phyloP scores from a whole-genome alignment of 805 yeast species.

The Candida ipomoeae region DNA sequence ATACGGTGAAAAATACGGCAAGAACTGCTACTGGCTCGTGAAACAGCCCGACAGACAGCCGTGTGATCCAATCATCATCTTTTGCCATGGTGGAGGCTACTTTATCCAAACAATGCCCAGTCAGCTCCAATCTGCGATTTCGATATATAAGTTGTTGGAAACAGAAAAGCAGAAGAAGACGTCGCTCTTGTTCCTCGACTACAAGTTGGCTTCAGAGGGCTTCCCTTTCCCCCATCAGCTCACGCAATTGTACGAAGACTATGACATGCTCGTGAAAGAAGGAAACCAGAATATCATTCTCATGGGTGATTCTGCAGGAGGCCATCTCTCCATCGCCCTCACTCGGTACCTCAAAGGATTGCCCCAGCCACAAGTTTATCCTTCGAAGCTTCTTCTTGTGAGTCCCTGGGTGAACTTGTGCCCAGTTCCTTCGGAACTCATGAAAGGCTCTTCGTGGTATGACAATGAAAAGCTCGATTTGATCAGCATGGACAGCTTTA shows the following conservation, averaged over 20 bases:
- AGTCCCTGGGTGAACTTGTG: slow-evolving; percentile 38
- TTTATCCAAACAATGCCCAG: slow-evolving; percentile 26
- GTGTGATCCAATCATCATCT: slow-evolving; percentile 30
- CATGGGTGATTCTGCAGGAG: slow-evolving; percentile 44
- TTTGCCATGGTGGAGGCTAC: slow-evolving; percentile 40
- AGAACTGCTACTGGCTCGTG: slow-evolving; percentile 32
- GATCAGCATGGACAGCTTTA: slow-evolving; percentile 12
- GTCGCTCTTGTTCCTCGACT: slow-evolving; percentile 30
- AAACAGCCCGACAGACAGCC: slow-evolving; percentile 23
- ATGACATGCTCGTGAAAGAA: slow-evolving; percentile 18
- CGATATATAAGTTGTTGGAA: slow-evolving; percentile 27
- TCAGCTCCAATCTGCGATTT: slow-evolving; percentile 29
- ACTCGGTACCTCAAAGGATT: slow-evolving; percentile 24
- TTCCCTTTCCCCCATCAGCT: slow-evolving; percentile 31
- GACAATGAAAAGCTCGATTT: slow-evolving; percentile 23
- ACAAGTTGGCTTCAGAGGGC: slow-evolving; percentile 29
- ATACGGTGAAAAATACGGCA: slow-evolving; percentile 31
- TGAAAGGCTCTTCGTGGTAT: slow-evolving; percentile 32
- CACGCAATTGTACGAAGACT: slow-evolving; percentile 27
- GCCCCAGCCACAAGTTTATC: slow-evolving; percentile 18
- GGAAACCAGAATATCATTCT: slow-evolving; percentile 28
- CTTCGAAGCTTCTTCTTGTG: slow-evolving; percentile 25
- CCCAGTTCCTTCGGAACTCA: slow-evolving; percentile 19
- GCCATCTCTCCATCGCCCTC: slow-evolving; percentile 30
- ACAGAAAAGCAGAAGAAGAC: slow-evolving; percentile 17